Evolutionary conservation across 768 basidiomycete species (phyloP).

Genomic region (Cyclocybe cylindracea): DNA sequence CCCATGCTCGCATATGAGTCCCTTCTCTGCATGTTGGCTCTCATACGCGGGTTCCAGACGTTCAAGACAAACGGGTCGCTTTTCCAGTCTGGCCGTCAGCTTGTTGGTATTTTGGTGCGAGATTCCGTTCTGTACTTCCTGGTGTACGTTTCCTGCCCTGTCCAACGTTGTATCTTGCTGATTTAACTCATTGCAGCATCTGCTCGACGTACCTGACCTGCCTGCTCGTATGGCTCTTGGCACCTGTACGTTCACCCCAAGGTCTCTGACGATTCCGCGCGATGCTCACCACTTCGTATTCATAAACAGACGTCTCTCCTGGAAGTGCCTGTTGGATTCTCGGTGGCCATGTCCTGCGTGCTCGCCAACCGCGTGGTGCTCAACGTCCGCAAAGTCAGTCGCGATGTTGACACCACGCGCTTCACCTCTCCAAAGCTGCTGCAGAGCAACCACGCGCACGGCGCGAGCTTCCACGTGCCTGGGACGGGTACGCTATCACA

Average conservation of each 20-base stretch:
- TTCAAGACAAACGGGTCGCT: constrained; percentile 37
- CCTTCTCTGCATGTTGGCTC: constrained; percentile 51
- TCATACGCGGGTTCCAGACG: constrained; percentile 50
- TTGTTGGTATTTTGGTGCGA: constrained; percentile 55
- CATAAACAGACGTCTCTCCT: constrained; percentile 36
- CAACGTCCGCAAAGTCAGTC: constrained; percentile 47
- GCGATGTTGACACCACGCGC: constrained; percentile 16
- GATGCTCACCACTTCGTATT: too few species aligned
- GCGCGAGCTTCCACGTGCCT: too few species aligned
- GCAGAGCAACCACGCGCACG: background rate
- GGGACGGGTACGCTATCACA: too few species aligned
- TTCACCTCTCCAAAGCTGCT: background rate
- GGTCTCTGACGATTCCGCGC: background rate
- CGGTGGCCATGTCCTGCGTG: constrained; percentile 60
- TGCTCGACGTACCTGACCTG: constrained; percentile 57
- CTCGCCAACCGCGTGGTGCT: constrained; percentile 58
- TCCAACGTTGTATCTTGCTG: background rate
- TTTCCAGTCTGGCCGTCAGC: constrained; percentile 43
- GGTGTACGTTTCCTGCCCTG: constrained; percentile 56
- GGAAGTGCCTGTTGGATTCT: constrained; percentile 60
- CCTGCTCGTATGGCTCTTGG: constrained; percentile 41
- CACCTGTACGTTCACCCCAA: constrained; percentile 27
- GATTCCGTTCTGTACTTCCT: constrained; percentile 57
- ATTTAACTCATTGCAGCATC: constrained; percentile 37
- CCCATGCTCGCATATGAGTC: constrained; percentile 55